phyloP scores from a whole-genome alignment of 2,329 filamentous ascomycete genomes.

The Pestalotiopsis sp. region DNA sequence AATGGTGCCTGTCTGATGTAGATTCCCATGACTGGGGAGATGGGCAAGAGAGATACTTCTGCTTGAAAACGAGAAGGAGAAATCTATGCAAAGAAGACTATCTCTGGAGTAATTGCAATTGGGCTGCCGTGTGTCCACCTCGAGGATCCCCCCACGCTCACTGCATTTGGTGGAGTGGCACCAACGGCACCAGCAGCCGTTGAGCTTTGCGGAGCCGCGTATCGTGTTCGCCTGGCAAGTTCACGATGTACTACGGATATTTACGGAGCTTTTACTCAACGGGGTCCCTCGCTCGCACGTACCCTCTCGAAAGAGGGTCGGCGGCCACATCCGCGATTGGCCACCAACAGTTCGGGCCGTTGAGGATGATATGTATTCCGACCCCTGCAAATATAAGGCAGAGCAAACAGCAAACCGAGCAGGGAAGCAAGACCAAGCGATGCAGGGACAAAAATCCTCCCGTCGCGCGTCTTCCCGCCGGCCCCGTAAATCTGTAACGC shows the following conservation, averaged over 20 bases:
- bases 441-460: neutral
- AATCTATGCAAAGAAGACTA: neutral
- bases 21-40: too few relatives aligned
- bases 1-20: too few relatives aligned
- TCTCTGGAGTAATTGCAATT: neutral
- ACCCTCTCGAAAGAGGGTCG: neutral
- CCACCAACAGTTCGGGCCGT: neutral
- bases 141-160: neutral
- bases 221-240: neutral
- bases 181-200: neutral
- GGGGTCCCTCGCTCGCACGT: neutral
- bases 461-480: neutral
- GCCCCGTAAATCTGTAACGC: too few relatives aligned
- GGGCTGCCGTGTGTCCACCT: neutral
- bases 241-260: neutral
- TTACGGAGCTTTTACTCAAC: neutral
- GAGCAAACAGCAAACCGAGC: neutral
- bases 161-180: neutral
- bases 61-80: too few relatives aligned
- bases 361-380: neutral
- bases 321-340: neutral
- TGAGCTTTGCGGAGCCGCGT: neutral
- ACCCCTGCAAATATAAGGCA: neutral
- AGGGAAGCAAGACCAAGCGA: neutral
- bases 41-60: too few relatives aligned